Evolutionary conservation across 2,329 filamentous ascomycete genomes (phyloP).

Genomic region (Aspergillus flavus): DNA sequence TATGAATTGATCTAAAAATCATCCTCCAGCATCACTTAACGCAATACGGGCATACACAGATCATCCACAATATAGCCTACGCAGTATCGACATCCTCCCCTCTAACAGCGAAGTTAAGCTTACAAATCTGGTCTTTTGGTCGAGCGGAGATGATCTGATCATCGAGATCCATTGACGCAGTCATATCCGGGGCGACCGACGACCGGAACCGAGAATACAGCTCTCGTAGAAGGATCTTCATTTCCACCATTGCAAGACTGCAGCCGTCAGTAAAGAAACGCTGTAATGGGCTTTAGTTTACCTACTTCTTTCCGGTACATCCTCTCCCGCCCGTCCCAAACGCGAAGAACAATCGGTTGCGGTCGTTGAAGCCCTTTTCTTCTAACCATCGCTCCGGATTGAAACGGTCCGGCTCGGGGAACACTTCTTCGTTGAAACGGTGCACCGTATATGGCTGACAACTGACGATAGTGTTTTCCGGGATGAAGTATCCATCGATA

Average conservation of each 20-base stretch:
- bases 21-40: not conserved
- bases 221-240: constrained; percentile 66
- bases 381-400: constrained; percentile 38
- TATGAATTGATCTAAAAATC: not conserved
- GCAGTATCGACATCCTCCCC: not conserved
- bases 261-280: constrained; percentile 8
- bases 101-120: constrained; percentile 44
- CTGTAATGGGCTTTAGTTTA: not conserved
- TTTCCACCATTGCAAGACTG: constrained; percentile 66
- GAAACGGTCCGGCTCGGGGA: constrained; percentile 34
- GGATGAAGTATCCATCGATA: constrained; percentile 41
- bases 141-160: constrained; percentile 70
- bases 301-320: constrained; percentile 57
- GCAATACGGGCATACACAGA: not conserved
- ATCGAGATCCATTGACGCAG: constrained; percentile 63
- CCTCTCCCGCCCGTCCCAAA: constrained; percentile 68
- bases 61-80: not conserved
- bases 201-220: constrained; percentile 64
- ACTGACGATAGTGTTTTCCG: constrained; percentile 40
- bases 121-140: constrained; percentile 62
- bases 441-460: constrained; percentile 45
- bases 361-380: constrained; percentile 33
- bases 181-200: constrained; percentile 54
- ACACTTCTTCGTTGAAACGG: constrained; percentile 29
- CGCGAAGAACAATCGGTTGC: constrained; percentile 64